A percentile compares a stretch with the other conserved stretches of the same genome.
These are phyloP conservation scores for Hirschioporus abietinus DNA, from an alignment of 768 basidiomycete species.

Conservation along the genomic window DNA sequence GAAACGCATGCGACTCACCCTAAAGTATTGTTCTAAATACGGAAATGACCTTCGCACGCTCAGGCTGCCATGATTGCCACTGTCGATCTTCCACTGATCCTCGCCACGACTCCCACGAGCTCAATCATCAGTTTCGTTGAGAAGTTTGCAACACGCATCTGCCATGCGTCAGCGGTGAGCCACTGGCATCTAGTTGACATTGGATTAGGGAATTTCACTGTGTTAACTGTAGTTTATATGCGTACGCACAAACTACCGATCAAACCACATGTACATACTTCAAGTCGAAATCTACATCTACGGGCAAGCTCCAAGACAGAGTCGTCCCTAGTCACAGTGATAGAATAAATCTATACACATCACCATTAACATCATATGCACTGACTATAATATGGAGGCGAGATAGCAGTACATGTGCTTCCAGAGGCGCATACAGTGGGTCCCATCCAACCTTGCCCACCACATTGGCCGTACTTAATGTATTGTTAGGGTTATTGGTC, in stretches of 20 bases:
- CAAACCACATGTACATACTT: too few relatives aligned
- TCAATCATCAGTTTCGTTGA: not conserved
- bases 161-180: not conserved
- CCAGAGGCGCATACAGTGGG: constrained; percentile 16
- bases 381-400: constrained; percentile 23
- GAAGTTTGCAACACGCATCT: not conserved
- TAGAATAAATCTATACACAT: too few relatives aligned
- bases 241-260: too few relatives aligned
- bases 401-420: constrained; percentile 17
- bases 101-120: too few relatives aligned
- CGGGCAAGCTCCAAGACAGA: too few relatives aligned
- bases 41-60: not conserved
- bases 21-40: not conserved
- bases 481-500: too few relatives aligned
- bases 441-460: constrained; percentile 15
- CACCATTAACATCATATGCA: constrained; percentile 17
- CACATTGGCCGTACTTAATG: constrained; percentile 10
- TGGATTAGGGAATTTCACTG: too few relatives aligned
- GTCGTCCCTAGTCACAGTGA: too few relatives aligned
- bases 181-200: too few relatives aligned
- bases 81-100: not conserved
- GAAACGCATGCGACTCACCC: not conserved
- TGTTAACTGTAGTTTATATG: too few relatives aligned
- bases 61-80: not conserved
- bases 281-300: too few relatives aligned